Base-by-base conservation (phyloP, 1,284 basidiomycete species). In the Chalciporus sp. region DNA sequence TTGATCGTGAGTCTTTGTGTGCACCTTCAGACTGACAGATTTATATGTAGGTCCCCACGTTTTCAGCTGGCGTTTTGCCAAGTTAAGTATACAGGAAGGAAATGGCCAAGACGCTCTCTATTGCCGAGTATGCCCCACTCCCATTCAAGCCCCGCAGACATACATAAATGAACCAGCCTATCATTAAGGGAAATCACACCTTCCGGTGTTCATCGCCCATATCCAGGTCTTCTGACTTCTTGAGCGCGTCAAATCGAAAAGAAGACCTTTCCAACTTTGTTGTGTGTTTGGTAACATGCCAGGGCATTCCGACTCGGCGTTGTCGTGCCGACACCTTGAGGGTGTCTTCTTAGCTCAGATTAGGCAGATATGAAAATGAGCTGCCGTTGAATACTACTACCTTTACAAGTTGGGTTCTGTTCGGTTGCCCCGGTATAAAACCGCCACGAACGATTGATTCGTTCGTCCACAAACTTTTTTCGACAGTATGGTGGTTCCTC, bases 271-370 rank as follows among this genome's bases (percentile, higher is more conserved):
- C 23, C 23, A 23, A 16, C 31, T 5, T 33, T 14, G 16, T 42
- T 41, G 46, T 33, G n/a, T 14, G 52, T 65, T 51, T 58, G 43
- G 49, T 67, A 63, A 64, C 47, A 50, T 58, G 48, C 62, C 53
- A 43, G 44, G 16, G 37, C 17, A 42, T 26, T 14, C 47, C 12
- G 43, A 35, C 42, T 54, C 49, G 4, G 39, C 47, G 57, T 58
- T 66, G 49, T 64, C 50, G 53, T 60, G 57, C 56, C 49, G 47
- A 61, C 51, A 23, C 35, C 51, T 52, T 19, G 29, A 33, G 33
- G 14, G 23, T 17, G 47, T 45, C 45, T 33, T 49, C 48, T 33
- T 31, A 29, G 6, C 49, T 44, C 49, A 29, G 19, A 19, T 19
- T 51, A 16, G 48, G 58, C 47, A 47, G 27, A 23, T 27, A 51